phyloP scores from a whole-genome alignment of 2,329 filamentous ascomycete species.

The Arthrobotrys sphaeroides region DNA sequence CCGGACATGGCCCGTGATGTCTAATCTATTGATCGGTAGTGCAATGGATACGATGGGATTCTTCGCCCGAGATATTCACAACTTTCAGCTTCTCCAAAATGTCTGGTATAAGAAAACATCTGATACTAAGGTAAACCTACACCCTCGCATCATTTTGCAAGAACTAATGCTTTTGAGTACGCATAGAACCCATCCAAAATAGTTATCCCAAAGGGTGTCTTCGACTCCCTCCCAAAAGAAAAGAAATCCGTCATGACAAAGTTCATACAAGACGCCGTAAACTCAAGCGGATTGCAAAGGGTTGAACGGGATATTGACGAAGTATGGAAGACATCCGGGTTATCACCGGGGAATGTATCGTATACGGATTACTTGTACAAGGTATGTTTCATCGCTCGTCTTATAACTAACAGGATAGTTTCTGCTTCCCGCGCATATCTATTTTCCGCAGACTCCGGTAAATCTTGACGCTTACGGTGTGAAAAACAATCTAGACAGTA shows the following conservation, averaged over 20 bases:
- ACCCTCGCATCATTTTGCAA: background rate
- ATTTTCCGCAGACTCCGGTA: no score
- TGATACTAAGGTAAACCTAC: background rate
- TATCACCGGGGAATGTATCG: background rate
- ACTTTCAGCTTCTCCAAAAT: conserved; percentile 49
- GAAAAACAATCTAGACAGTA: no score
- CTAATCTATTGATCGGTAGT: conserved; percentile 1
- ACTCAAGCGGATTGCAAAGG: background rate
- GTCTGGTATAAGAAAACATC: conserved; percentile 36
- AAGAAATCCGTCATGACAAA: conserved; percentile 23
- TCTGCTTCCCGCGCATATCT: no score
- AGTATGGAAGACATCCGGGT: conserved; percentile 13
- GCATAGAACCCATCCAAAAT: conserved; percentile 11
- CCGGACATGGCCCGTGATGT: no score
- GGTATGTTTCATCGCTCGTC: no score
- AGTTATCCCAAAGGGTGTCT: conserved; percentile 23
- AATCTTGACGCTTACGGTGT: no score
- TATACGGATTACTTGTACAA: conserved; percentile 34
- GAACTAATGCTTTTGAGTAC: background rate
- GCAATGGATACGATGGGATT: conserved; percentile 52
- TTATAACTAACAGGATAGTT: no score
- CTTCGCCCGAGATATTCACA: conserved; percentile 51
- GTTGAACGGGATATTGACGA: conserved; percentile 28
- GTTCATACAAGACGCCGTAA: conserved; percentile 20
- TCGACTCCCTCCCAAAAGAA: background rate